phyloP scores from a whole-genome alignment of 495 filamentous ascomycete genomes.

The Acidomyces sp. region DNA sequence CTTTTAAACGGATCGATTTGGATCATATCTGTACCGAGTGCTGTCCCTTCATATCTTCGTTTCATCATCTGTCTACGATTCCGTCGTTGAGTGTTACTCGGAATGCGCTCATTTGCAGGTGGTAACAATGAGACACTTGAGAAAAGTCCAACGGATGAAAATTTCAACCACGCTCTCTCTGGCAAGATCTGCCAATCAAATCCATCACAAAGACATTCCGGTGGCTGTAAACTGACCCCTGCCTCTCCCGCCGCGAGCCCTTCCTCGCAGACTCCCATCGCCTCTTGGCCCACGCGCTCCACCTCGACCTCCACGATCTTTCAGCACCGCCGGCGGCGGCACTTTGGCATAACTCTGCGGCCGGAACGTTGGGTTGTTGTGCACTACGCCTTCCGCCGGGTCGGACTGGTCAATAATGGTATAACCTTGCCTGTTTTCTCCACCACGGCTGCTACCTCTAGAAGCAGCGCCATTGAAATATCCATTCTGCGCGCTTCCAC shows the following conservation, averaged over 20 bases:
- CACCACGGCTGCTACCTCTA: constrained; percentile 18
- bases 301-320: constrained; percentile 39
- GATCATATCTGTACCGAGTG: too few species aligned
- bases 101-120: constrained; percentile 1
- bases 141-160: not conserved
- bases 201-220: not conserved
- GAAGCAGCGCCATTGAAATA: constrained; percentile 6
- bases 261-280: constrained; percentile 23
- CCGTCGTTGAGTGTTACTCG: too few species aligned
- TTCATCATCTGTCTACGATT: too few species aligned
- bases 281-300: constrained; percentile 33
- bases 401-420: constrained; percentile 38
- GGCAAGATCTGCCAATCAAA: not conserved
- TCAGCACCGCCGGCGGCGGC: constrained; percentile 61
- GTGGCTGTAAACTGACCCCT: constrained; percentile 1
- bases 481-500: constrained; percentile 10
- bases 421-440: constrained; percentile 37
- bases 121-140: not conserved
- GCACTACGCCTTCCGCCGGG: constrained; percentile 36
- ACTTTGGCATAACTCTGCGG: constrained; percentile 56
- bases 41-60: too few species aligned
- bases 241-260: constrained; percentile 18
- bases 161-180: not conserved
- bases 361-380: constrained; percentile 41
- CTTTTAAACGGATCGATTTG: too few species aligned